These are phyloP conservation scores for Coemansia aciculifera DNA, from an alignment of 192 early-diverging fungal genomes.

Conservation along the genomic window DNA sequence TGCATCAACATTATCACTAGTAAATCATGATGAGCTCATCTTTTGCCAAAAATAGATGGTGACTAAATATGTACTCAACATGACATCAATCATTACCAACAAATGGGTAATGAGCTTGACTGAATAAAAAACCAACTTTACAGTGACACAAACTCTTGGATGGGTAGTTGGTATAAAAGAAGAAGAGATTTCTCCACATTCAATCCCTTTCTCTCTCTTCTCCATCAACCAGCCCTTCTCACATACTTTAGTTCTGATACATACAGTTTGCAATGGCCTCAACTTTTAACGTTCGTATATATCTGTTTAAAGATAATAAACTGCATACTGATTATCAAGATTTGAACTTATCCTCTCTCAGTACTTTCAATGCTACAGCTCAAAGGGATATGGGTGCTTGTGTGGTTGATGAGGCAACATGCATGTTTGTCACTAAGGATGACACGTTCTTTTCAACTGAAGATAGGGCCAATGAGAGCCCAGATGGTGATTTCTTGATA, in stretches of 20 bases:
- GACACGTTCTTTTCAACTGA: not conserved
- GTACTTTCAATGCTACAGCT: too few relatives aligned
- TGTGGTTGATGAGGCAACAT: not conserved
- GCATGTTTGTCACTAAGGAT: not conserved
- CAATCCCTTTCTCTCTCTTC: not conserved
- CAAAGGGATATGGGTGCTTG: too few relatives aligned
- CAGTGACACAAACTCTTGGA: too few relatives aligned
- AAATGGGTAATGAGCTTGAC: too few relatives aligned
- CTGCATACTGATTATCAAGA: not conserved
- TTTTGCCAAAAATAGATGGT: too few relatives aligned
- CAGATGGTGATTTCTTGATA: not conserved
- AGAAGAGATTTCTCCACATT: not conserved
- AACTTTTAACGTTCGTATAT: not conserved
- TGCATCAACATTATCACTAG: too few relatives aligned
- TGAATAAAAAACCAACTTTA: too few relatives aligned
- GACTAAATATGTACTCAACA: too few relatives aligned
- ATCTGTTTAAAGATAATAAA: not conserved
- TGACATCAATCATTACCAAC: too few relatives aligned
- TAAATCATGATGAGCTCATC: too few relatives aligned
- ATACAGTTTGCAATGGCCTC: not conserved
- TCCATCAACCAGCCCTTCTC: too few relatives aligned
- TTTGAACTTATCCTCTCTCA: not conserved
- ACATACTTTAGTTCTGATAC: not conserved
- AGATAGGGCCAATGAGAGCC: not conserved
- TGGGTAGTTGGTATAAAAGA: not conserved